Evolutionary conservation across 202 grass and related monocot species (phyloP), one percentile per base, ranked within the genome.

Genomic region (Schoenoplectus triqueter): DNA sequence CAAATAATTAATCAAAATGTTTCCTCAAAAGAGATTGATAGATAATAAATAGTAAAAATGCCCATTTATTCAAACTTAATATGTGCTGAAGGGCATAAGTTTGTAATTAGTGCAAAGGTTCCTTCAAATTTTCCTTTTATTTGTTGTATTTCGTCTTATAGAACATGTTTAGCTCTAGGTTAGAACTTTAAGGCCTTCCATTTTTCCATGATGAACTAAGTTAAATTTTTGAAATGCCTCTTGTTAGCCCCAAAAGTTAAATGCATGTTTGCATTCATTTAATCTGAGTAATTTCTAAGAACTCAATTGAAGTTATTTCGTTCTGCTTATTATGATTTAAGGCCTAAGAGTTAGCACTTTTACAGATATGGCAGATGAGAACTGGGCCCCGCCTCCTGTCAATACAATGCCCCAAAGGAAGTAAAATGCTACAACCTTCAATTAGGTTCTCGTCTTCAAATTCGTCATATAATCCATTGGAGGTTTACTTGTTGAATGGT

Each of bases 351-450:
- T 51, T 83, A 61, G 5, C 42, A 3, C 67, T 56, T 64, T 67
- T 50, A 74, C 70, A 98, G 95, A 84, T 98, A 86, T 98, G 95
- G 95, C 91, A 98, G 88, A 98, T 98, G 95, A 87, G 95, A 10
- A 98, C 95, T 0, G 95, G 95, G 11, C 80, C 90, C 39, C 93
- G 93, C 13, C 67, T 98, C 45, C 74, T 98, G 72, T 84, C 93
- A 10, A 88, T 98, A 45, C 90, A 89, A 52, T 98, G 95, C 52
- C 95, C 93, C 56, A 98, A 95, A 92, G 95, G 95, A 76, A 88
- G 90, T 85, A 92, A 88, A 79, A 92, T 98, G 46, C 82, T 98
- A 52, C 95, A 98, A 82, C 91, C 93, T 13, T 92, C 91, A 51
- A 92, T 81, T 7, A 98, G 93, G 84, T 86, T 88, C 54, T 84